phyloP scores from a whole-genome alignment of 2,329 filamentous ascomycete genomes.

The Xylaria polymorpha region DNA sequence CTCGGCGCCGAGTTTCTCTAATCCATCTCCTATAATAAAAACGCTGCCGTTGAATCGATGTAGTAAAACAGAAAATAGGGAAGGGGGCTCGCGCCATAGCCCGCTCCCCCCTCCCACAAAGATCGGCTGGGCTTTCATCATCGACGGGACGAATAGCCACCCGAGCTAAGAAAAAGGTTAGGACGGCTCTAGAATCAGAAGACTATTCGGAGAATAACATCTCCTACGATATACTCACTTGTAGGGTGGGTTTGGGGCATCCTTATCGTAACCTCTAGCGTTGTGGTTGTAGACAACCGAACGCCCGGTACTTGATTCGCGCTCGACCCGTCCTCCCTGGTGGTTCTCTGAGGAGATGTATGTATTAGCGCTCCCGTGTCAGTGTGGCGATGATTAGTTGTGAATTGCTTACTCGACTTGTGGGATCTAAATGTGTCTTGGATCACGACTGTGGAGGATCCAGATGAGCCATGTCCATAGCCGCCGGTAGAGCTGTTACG shows the following conservation, averaged over 20 bases:
- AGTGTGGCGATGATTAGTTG: not conserved
- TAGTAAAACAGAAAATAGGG: not conserved
- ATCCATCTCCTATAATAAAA: not conserved
- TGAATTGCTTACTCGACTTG: conserved; percentile 25
- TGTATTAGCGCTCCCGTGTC: conserved; percentile 9
- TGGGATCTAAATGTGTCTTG: conserved; percentile 23
- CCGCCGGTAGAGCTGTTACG: conserved; percentile 1
- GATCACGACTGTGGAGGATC: not conserved
- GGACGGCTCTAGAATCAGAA: not conserved
- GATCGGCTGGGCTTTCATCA: not conserved
- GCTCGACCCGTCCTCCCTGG: not conserved
- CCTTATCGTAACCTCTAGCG: conserved; percentile 21
- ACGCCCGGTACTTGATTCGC: not conserved
- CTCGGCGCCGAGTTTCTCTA: not conserved
- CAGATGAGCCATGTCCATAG: not conserved
- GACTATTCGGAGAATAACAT: not conserved
- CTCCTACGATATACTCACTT: conserved; percentile 21
- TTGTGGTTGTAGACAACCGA: conserved; percentile 24
- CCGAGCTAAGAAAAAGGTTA: conserved; percentile 11
- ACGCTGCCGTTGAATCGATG: not conserved
- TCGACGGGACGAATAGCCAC: not conserved
- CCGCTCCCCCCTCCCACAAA: not conserved
- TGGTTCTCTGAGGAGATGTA: conserved; percentile 24
- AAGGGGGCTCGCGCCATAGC: not conserved
- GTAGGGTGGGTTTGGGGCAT: conserved; percentile 32